Conservation (phyloP, 495 filamentous ascomycete species). For the Podospora pseudopauciseta region DNA sequence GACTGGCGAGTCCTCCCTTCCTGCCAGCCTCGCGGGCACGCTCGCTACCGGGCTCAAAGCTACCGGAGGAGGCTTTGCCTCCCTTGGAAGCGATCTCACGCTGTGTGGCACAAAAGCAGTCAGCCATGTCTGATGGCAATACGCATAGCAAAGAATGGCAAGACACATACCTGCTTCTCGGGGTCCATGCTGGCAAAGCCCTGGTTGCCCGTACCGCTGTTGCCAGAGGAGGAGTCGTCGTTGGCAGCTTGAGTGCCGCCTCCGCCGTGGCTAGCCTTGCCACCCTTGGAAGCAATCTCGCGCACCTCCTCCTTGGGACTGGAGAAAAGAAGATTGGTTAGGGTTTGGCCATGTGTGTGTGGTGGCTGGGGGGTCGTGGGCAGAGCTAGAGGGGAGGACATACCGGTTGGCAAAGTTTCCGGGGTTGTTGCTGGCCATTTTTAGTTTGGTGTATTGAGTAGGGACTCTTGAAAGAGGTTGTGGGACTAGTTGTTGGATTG, state of each 20-base stretch:
- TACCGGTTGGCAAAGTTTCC: conserved; percentile 62
- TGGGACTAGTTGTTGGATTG: neutral
- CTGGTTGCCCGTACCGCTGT: conserved; percentile 6
- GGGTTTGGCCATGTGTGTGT: neutral
- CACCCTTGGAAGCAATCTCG: conserved; percentile 50
- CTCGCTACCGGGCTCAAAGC: conserved; percentile 46
- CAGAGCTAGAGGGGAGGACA: neutral
- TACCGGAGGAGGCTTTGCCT: conserved; percentile 48
- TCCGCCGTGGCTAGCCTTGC: conserved; percentile 40
- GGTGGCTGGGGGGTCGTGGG: neutral
- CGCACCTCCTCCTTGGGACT: conserved; percentile 53
- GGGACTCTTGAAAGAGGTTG: neutral
- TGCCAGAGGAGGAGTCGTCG: conserved; percentile 2
- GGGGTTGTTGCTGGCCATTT: conserved; percentile 47
- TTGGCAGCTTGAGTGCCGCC: conserved; percentile 24
- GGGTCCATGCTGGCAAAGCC: conserved; percentile 36
- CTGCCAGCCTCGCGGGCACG: conserved; percentile 45
- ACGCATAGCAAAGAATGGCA: neutral
- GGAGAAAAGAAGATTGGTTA: neutral
- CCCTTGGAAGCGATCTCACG: conserved; percentile 52
- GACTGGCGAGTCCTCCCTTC: conserved; percentile 1
- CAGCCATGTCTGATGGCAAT: neutral
- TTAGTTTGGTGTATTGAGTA: neutral
- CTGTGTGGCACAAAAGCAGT: conserved; percentile 16
- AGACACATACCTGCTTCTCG: conserved; percentile 48